phyloP scores from a whole-genome alignment of 116 monocot genomes.

The Trichopus zeylanicus region DNA sequence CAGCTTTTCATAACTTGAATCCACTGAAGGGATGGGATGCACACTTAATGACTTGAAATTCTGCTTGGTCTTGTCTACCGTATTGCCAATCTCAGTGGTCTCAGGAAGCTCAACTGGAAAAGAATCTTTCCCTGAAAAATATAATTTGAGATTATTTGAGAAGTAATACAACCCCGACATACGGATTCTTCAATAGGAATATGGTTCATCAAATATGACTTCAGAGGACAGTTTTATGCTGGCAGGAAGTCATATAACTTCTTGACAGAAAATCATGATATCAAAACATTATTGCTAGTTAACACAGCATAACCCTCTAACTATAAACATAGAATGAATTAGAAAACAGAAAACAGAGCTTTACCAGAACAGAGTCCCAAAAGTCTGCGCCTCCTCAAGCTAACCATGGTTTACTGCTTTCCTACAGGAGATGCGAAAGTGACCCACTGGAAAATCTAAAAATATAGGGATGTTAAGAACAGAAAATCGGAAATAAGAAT shows the following conservation, averaged over 20 bases:
- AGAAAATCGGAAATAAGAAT: neutral
- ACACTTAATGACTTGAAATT: conserved; percentile 38
- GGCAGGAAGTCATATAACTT: neutral
- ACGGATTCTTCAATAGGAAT: neutral
- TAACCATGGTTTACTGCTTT: conserved; percentile 42
- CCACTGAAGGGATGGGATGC: conserved; percentile 30
- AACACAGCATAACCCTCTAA: too few species aligned
- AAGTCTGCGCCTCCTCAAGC: conserved; percentile 49
- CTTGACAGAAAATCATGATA: too few species aligned
- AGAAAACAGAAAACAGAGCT: neutral
- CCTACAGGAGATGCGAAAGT: conserved; percentile 11
- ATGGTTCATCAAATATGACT: neutral
- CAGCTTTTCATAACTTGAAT: conserved; percentile 13
- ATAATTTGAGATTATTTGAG: neutral
- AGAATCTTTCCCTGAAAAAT: conserved; percentile 33
- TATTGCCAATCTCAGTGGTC: conserved; percentile 20
- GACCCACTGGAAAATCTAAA: conserved; percentile 7
- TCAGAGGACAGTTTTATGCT: neutral
- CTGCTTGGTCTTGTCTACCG: conserved; percentile 25
- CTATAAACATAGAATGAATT: neutral
- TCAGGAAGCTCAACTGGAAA: conserved; percentile 39
- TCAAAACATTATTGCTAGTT: too few species aligned
- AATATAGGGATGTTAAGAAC: neutral
- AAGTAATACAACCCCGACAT: neutral
- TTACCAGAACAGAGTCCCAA: conserved; percentile 42